These are phyloP conservation scores for Talaromyces rugulosus DNA, from an alignment of 2,329 filamentous ascomycete species.

Conservation along the genomic window DNA sequence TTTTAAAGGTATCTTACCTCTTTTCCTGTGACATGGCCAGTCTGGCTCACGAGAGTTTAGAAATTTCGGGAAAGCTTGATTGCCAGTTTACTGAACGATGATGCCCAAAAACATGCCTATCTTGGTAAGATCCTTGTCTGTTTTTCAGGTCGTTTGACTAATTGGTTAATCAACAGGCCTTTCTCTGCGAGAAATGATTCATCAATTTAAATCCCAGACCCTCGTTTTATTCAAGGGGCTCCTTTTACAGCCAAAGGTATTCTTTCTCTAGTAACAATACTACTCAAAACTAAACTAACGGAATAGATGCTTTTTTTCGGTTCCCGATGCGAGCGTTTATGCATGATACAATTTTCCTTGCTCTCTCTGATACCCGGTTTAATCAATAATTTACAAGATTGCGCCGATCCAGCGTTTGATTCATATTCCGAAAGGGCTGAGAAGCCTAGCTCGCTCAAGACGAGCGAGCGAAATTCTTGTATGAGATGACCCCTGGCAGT, in stretches of 20 bases:
- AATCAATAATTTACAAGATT: constrained; percentile 87
- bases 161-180: constrained; percentile 37
- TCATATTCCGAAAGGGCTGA: constrained; percentile 70
- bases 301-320: constrained; percentile 94
- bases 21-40: not conserved
- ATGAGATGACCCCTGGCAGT: constrained; percentile 17
- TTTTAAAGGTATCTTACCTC: constrained; percentile 56
- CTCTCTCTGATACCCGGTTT: constrained; percentile 93
- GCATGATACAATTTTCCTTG: constrained; percentile 97
- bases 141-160: not conserved
- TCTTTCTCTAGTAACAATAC: not conserved
- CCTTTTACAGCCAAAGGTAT: constrained; percentile 87
- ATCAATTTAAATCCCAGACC: constrained; percentile 93
- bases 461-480: constrained; percentile 83
- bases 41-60: constrained; percentile 36
- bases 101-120: constrained; percentile 77
- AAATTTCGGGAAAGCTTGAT: constrained; percentile 86
- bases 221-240: constrained; percentile 91
- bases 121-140: constrained; percentile 58
- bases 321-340: constrained; percentile 89
- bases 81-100: constrained; percentile 55
- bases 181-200: constrained; percentile 83
- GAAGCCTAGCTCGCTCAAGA: constrained; percentile 79
- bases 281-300: not conserved
- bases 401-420: constrained; percentile 88